Evolutionary conservation across 805 yeast genomes (phyloP).

Genomic region (Blastobotrys chiropterorum): DNA sequence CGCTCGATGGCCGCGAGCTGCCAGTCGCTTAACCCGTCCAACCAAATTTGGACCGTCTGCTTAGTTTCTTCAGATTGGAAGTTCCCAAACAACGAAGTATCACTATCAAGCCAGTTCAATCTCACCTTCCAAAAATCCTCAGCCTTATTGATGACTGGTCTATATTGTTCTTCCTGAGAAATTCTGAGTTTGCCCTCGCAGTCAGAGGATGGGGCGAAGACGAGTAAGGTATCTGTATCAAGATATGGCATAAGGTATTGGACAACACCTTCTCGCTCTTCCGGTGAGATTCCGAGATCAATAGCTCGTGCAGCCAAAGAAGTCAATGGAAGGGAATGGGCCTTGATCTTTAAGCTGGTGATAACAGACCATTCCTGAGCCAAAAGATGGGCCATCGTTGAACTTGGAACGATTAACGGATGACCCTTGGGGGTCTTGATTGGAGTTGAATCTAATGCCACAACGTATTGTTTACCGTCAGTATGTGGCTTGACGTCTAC

Average conservation of each 20-base stretch:
- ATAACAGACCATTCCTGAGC: constrained; percentile 84
- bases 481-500: constrained; percentile 12
- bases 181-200: constrained; percentile 75
- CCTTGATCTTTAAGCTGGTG: constrained; percentile 56
- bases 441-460: constrained; percentile 69
- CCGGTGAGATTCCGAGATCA: constrained; percentile 49
- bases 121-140: constrained; percentile 50
- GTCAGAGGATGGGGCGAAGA: constrained; percentile 74
- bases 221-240: constrained; percentile 90
- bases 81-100: constrained; percentile 76
- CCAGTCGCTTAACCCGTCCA: constrained; percentile 59
- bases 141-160: constrained; percentile 65
- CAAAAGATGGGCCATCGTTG: constrained; percentile 62
- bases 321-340: constrained; percentile 79
- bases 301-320: constrained; percentile 82
- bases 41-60: constrained; percentile 57
- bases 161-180: constrained; percentile 72
- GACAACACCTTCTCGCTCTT: constrained; percentile 51
- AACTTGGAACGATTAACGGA: constrained; percentile 54
- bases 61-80: constrained; percentile 56
- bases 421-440: constrained; percentile 81
- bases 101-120: constrained; percentile 68
- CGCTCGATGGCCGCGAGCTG: constrained; percentile 85
- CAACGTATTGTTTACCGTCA: constrained; percentile 32
- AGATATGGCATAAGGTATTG: constrained; percentile 66